Evolutionary conservation across 768 basidiomycete species (phyloP), one percentile per base, ranked within the genome.

Genomic region (Lyophyllum shimeji): DNA sequence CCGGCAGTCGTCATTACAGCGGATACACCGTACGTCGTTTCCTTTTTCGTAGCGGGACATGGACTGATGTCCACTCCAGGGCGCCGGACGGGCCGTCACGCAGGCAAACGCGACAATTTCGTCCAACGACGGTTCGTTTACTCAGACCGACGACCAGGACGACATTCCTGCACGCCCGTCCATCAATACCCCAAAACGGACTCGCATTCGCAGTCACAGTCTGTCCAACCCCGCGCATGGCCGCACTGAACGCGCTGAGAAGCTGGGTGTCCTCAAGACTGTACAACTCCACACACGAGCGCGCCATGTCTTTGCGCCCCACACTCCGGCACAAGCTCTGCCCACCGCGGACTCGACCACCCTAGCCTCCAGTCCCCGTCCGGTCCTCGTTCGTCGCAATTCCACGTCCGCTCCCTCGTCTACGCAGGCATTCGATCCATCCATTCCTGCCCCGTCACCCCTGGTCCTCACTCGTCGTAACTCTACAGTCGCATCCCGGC

Each of bases 1-100:
- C 89, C 12, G 88, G 89, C 39, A 81, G 86, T 65, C 80, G 88
- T 45, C 88, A 90, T 67, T 88, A 90, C 68, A 73, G 78, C 48
- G 81, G 84, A 1, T 90, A 85, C 67, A 82, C 80, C 24, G 89
- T 91, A 55, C 65, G 82, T 77, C 27, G 27, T 56, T 3, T 55
- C 9, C 61, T 57, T 43, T 29, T 48, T 44, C 29, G 29, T 12
- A 13, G 25, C 46, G 15, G 8, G 7, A 31, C 13, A 50, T 55
- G 60, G 47, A 33, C 47, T 25, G 21, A 27, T 21, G 25, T 25
- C 27, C n/a, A 37, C 43, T 56, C 18, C 65, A 90, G 89, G 83
- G 82, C 31, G 80, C 85, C 1, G 86, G 84, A 9, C 82, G 91
- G 46, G 79, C 87, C 48, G 79, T 89, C 18, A 86, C 87, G 1